Percentiles rank a stretch among this genome's conserved stretches.
These are phyloP conservation scores for Triticum dicoccoides DNA, from an alignment of 176 grass and related monocot genomes.

Conservation along the genomic window DNA sequence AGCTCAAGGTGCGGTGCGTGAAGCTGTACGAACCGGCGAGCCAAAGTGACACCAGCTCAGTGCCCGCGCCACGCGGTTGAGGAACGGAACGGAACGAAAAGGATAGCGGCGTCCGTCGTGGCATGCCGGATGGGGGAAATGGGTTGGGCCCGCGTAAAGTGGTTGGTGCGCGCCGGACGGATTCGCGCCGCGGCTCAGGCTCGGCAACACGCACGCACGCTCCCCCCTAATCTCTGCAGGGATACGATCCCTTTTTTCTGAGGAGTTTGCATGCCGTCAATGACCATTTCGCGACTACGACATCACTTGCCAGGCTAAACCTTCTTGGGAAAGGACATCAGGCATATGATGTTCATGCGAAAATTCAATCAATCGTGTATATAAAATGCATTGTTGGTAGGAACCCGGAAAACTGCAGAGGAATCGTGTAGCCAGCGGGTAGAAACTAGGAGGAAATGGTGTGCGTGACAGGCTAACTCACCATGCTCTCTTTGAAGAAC, in stretches of 20 bases:
- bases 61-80: background rate
- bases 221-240: background rate
- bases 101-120: constrained; percentile 26
- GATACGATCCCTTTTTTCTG: background rate
- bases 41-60: constrained; percentile 3
- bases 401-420: background rate
- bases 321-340: background rate
- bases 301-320: background rate
- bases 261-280: background rate
- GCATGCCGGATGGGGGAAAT: background rate
- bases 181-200: background rate
- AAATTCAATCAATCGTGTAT: background rate
- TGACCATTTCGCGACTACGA: background rate
- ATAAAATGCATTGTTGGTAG: background rate
- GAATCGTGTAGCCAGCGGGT: background rate
- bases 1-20: background rate
- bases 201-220: constrained; percentile 11
- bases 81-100: background rate
- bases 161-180: background rate
- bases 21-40: background rate
- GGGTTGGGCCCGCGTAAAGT: background rate
- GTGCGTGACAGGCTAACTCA: background rate
- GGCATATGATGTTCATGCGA: background rate
- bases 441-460: background rate
- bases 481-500: background rate